Percentiles rank a stretch among this genome's conserved stretches.
Conservation (phyloP, 257 asterid species). For the Haberlea rhodopensis region DNA sequence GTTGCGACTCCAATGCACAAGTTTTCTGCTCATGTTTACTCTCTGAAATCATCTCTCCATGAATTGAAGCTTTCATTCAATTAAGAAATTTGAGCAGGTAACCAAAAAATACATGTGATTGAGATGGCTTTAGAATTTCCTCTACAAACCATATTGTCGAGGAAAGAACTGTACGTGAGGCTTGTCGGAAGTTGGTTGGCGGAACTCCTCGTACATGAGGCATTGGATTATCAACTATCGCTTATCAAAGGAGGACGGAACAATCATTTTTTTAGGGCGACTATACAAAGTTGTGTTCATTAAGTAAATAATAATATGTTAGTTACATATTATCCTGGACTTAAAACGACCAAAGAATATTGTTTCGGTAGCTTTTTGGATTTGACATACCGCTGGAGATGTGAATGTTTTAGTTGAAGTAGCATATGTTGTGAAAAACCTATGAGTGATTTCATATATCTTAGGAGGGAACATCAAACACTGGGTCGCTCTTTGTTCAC, state of each 20-base stretch:
- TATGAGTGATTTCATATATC: neutral
- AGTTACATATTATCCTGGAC: neutral
- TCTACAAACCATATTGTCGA: neutral
- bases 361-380: neutral
- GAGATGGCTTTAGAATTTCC: neutral
- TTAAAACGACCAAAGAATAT: neutral
- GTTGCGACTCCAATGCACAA: neutral
- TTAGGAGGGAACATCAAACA: neutral
- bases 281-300: slow-evolving; percentile 9
- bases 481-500: neutral
- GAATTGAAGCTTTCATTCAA: neutral
- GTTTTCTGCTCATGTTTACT: neutral
- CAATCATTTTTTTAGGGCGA: neutral
- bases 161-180: neutral
- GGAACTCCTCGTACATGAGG: neutral
- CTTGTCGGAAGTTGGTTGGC: slow-evolving; percentile 1
- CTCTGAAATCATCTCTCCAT: neutral
- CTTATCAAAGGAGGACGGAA: neutral
- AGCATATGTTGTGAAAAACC: neutral
- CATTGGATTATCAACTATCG: slow-evolving; percentile 1
- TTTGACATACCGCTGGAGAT: neutral
- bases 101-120: no score
- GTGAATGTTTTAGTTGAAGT: neutral
- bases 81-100: neutral
- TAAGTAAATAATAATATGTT: slow-evolving; percentile 7